Evolutionary conservation across 164 flowering plant species (phyloP).

Genomic region (Vitis rotundifolia): DNA sequence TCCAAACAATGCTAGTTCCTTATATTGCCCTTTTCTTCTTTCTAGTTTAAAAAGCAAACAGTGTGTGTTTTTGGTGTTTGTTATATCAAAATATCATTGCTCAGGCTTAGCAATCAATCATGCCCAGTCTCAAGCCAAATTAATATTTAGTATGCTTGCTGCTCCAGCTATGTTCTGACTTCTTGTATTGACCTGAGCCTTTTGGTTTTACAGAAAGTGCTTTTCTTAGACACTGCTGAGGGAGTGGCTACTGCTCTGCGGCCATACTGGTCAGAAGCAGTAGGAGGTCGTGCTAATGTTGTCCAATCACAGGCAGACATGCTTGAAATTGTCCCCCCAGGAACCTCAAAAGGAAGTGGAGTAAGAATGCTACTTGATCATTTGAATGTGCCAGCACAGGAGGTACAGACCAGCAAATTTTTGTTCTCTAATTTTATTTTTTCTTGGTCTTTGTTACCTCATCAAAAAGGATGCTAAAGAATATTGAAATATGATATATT

Average conservation of each 20-base stretch:
- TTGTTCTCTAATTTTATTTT: not conserved
- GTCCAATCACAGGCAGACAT: conserved; percentile 83
- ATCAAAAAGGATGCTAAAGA: not conserved
- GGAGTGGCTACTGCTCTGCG: conserved; percentile 57
- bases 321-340: conserved; percentile 86
- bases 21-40: not conserved
- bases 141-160: too few relatives aligned
- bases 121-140: too few relatives aligned
- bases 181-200: not conserved
- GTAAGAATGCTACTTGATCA: conserved; percentile 84
- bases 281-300: conserved; percentile 67
- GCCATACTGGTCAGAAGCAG: conserved; percentile 88
- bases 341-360: conserved; percentile 88
- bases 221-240: conserved; percentile 80
- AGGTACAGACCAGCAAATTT: conserved; percentile 44
- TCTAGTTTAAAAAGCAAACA: not conserved
- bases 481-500: not conserved
- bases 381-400: conserved; percentile 61
- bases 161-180: not conserved
- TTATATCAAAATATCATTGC: too few relatives aligned
- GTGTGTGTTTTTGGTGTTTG: too few relatives aligned
- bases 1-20: too few relatives aligned
- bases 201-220: conserved; percentile 62
- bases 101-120: too few relatives aligned
- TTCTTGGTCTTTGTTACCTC: not conserved